A percentile compares a stretch with the other conserved stretches of the same genome.
Conservation (phyloP, 345 rosid species). For the Pugionium dolabratum region DNA sequence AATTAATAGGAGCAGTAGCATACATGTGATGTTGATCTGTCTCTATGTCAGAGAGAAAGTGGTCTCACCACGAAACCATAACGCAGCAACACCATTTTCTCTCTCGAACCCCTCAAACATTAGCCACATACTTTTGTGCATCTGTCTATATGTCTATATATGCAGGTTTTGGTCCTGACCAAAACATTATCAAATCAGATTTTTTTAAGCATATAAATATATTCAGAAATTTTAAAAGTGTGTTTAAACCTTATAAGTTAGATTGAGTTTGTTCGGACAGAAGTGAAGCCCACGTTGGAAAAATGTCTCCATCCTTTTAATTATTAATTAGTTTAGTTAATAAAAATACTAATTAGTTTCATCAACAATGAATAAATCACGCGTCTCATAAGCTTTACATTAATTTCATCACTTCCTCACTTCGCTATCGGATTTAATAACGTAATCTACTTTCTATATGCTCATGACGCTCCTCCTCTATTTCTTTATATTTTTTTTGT, state of each 20-base stretch:
- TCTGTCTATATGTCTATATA: too few relatives aligned
- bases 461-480: slow-evolving; percentile 40
- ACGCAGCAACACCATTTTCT: slow-evolving; percentile 26
- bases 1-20: slow-evolving; percentile 20
- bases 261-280: slow-evolving; percentile 13
- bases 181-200: too few relatives aligned
- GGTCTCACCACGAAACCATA: slow-evolving; percentile 36
- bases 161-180: too few relatives aligned
- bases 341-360: too few relatives aligned
- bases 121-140: slow-evolving; percentile 17
- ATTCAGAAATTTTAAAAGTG: too few relatives aligned
- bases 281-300: slow-evolving; percentile 13
- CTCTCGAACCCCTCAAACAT: slow-evolving; percentile 33
- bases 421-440: slow-evolving; percentile 30
- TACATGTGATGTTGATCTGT: slow-evolving; percentile 38
- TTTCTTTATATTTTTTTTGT: slow-evolving; percentile 14
- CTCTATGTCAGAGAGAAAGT: slow-evolving; percentile 39
- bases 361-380: too few relatives aligned
- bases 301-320: slow-evolving; percentile 24
- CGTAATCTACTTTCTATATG: slow-evolving; percentile 33
- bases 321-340: slow-evolving; percentile 9
- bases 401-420: slow-evolving; percentile 19
- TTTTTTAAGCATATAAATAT: too few relatives aligned
- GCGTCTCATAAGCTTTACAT: too few relatives aligned
- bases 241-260: too few relatives aligned